These are phyloP conservation scores for Pythium scleroteichum DNA, from an alignment of 352 stramenopile species.

Conservation along the genomic window DNA sequence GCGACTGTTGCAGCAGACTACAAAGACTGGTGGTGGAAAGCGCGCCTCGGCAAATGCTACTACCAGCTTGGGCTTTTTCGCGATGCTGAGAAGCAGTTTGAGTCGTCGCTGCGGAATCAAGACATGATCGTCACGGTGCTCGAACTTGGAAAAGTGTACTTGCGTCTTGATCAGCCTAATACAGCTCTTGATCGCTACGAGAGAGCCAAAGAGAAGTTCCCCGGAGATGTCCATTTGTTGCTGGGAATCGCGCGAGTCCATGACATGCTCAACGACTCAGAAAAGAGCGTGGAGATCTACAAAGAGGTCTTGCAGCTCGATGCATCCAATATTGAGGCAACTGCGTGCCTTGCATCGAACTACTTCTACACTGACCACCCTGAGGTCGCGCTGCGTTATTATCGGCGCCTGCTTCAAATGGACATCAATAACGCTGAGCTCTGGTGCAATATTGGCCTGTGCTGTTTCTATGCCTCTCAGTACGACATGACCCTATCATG, in stretches of 20 bases:
- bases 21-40: conserved; percentile 96
- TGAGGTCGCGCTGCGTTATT: conserved; percentile 92
- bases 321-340: conserved; percentile 89
- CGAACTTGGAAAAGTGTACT: conserved; percentile 94
- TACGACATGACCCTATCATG: conserved; percentile 95
- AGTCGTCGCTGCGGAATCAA: conserved; percentile 86
- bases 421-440: conserved; percentile 90
- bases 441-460: conserved; percentile 95
- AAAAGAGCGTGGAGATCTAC: conserved; percentile 81
- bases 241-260: conserved; percentile 89
- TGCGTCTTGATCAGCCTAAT: conserved; percentile 93
- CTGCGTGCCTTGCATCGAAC: conserved; percentile 91
- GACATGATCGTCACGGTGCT: conserved; percentile 90
- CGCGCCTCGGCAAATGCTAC: conserved; percentile 93
- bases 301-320: conserved; percentile 89
- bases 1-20: conserved; percentile 87
- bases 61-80: conserved; percentile 92
- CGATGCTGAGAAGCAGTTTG: conserved; percentile 93
- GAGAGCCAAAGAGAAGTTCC: conserved; percentile 65
- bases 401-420: conserved; percentile 92
- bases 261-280: conserved; percentile 90
- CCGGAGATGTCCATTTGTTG: conserved; percentile 77
- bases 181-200: conserved; percentile 89
- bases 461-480: conserved; percentile 93
- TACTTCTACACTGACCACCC: conserved; percentile 94